Evolutionary conservation across 768 basidiomycete genomes (phyloP), one percentile per base, ranked within the genome.

Genomic region (Pluteus cervinus): DNA sequence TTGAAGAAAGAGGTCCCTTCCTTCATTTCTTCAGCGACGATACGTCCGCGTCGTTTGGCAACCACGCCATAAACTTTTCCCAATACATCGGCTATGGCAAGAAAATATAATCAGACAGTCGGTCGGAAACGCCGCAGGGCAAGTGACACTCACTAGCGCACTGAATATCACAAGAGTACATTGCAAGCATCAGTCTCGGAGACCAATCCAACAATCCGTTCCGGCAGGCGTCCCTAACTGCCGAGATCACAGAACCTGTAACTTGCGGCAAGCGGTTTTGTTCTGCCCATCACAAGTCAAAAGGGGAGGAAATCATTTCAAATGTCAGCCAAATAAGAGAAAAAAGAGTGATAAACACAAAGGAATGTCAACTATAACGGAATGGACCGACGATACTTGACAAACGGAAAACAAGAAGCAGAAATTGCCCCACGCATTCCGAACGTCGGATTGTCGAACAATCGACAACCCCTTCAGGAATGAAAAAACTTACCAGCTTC

Each of bases 101-200:
- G 37, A 20, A 28, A 33, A 26, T 16, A 17, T 41, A 28, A 37
- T 28, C 10, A 24, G 18, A 25, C 4, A 35, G 24, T 33, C 22
- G 34, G 20, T 12, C 41, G 5, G 36, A 36, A 33, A 25, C 44
- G 18, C 40, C 23, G 44, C 25, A 48, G 36, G 53, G 40, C 30
- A 43, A 12, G 17, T 29, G 24, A 29, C 23, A 37, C 32, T 36
- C 33, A 29, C 22, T 89, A 11, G 94, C 92, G 1, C 93, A 89
- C 62, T 97, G 96, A 37, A 99, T 98, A 53, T 98, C 93, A 59
- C 94, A 99, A 9, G 86, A 83, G 58, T 99, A 99, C 91, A 98
- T 98, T 0, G 96, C 96, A 48, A 99, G 66, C 80, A 93, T 88
- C 48, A 99, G 72, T 40, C 96, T 72, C 10, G 96, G 96, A 2